Base-by-base conservation (phyloP, 148 eudicot genomes). In the Linanthus parryae region DNA sequence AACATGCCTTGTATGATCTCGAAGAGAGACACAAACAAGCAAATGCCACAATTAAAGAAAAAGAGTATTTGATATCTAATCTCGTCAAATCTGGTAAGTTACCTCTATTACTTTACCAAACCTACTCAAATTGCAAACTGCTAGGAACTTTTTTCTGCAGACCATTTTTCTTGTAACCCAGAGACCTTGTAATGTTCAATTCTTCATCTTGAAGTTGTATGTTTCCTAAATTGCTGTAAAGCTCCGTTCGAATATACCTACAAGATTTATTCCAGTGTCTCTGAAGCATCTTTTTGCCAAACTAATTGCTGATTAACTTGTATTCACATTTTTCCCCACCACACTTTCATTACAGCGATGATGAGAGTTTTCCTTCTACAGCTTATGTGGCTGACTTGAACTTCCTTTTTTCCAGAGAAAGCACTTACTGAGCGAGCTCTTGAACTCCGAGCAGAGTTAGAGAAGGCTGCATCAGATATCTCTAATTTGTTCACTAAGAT, bases 11-110 rank as follows among this genome's bases (percentile, higher is more conserved):
- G 72, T 67, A 73, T 59, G 84, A 84, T 66, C 99, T 94, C 55
- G 96, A 88, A 76, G 96, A 94, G 57, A 84, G 73, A 63, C 89
- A 82, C 58, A 80, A 85, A 61, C 99, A 94, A 61, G 99, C 99
- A 55, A 88, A 77, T 78, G 82, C 84, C 33, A 84, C 84, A 29
- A 94, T 94, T 40, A 94, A 94, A 70, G 99, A 94, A 57, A 94
- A 88, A 67, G 99, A 94, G 55, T 88, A 68, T 56, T 64, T 94
- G 49, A 94, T 94, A 58, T 73, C 79, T 56, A 84, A 88, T 74
- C 92, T 94, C 62, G 77, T 94, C 24, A 80, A 82, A 60, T 94
- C 99, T 54, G 99, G 99, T 94, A 54, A 62, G 88, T 48, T 4
- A n/a, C 9, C 25, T 20, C 28, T 40, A 20, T 56, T 11, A 18